Evolutionary conservation across 768 basidiomycete species (phyloP).

Genomic region (Guyanaporus albipodus): DNA sequence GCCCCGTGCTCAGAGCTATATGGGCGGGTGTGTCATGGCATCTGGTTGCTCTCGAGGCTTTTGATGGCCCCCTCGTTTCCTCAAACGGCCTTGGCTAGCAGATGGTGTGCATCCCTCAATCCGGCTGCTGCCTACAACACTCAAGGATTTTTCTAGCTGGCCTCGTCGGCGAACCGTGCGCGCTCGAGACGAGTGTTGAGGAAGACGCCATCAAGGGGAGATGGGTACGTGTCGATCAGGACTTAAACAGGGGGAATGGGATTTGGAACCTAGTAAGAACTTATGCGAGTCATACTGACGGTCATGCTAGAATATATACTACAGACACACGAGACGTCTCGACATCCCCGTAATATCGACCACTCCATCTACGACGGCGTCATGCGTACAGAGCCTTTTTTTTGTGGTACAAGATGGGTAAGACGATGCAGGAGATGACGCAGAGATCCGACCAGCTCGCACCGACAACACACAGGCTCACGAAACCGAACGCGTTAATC

Average conservation of each 20-base stretch:
- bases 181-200: conserved; percentile 63
- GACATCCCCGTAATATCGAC: conserved; percentile 70
- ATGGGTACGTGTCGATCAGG: conserved; percentile 85
- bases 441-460: conserved; percentile 52
- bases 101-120: no score
- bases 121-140: no score
- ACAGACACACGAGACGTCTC: conserved; percentile 81
- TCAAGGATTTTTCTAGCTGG: no score
- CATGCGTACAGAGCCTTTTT: conserved; percentile 50
- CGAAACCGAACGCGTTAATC: conserved; percentile 94
- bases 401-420: conserved; percentile 77
- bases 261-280: conserved; percentile 53
- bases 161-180: conserved; percentile 56
- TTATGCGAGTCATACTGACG: conserved; percentile 1
- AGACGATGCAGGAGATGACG: conserved; percentile 59
- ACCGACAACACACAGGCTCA: conserved; percentile 53
- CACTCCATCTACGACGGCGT: conserved; percentile 66
- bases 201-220: conserved; percentile 74
- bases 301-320: conserved; percentile 57
- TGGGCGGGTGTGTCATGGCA: no score
- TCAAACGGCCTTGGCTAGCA: no score
- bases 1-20: no score
- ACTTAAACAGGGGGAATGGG: conserved; percentile 67
- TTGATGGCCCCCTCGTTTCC: no score
- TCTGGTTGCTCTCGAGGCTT: no score